Percentiles rank a stretch among this genome's conserved stretches.
Evolutionary conservation across 495 filamentous ascomycete species (phyloP).

Genomic region (Neurospora intermedia): DNA sequence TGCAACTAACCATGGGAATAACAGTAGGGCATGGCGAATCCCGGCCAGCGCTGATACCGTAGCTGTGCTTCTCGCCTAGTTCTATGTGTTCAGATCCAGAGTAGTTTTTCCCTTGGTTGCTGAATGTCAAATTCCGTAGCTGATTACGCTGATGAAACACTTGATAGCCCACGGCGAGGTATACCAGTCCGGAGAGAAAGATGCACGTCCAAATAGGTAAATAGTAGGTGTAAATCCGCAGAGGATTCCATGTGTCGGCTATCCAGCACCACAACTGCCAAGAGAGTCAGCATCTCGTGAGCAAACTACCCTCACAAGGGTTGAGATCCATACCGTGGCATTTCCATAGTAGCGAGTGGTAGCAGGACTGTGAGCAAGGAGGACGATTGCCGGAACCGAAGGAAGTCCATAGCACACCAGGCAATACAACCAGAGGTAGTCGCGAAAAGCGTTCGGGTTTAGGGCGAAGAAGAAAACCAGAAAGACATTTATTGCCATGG

Average conservation of each 20-base stretch:
- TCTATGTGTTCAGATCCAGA: slow-evolving; percentile 4
- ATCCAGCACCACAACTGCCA: slow-evolving; percentile 79
- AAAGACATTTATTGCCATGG: slow-evolving; percentile 82
- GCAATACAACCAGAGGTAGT: slow-evolving; percentile 59
- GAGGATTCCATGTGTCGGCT: slow-evolving; percentile 49
- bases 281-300: background rate
- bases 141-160: slow-evolving; percentile 53
- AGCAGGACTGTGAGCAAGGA: slow-evolving; percentile 27
- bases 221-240: slow-evolving; percentile 73
- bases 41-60: background rate
- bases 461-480: slow-evolving; percentile 71
- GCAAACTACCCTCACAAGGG: background rate
- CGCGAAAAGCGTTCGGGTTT: slow-evolving; percentile 51
- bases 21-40: background rate
- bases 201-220: slow-evolving; percentile 79
- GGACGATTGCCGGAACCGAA: slow-evolving; percentile 55
- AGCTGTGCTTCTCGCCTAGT: background rate
- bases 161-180: slow-evolving; percentile 56
- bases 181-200: slow-evolving; percentile 56
- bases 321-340: slow-evolving; percentile 40
- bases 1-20: background rate
- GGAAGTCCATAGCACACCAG: slow-evolving; percentile 67
- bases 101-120: slow-evolving; percentile 21
- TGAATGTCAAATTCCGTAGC: slow-evolving; percentile 38
- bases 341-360: slow-evolving; percentile 45